Conservation (phyloP, 805 yeast genomes). For the Monosporozyma siamensis region DNA sequence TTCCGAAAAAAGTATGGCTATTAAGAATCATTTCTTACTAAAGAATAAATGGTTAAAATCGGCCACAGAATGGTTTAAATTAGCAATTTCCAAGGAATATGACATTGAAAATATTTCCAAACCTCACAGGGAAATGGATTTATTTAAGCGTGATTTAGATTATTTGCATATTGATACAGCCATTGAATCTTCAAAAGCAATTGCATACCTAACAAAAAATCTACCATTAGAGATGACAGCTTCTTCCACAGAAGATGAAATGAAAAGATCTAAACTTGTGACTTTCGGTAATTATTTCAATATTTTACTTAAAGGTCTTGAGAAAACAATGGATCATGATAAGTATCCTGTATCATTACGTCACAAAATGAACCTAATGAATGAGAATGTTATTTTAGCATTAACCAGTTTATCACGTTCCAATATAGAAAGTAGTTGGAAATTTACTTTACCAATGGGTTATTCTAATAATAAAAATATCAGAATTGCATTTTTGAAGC, state of each 20-base stretch:
- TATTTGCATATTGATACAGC: slow-evolving; percentile 51
- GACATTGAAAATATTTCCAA: slow-evolving; percentile 25
- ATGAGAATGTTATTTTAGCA: slow-evolving; percentile 55
- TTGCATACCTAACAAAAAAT: slow-evolving; percentile 46
- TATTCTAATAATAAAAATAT: slow-evolving; percentile 59
- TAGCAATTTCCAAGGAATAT: slow-evolving; percentile 37
- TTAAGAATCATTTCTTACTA: slow-evolving; percentile 37
- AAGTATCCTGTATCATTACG: slow-evolving; percentile 32
- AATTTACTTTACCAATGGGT: slow-evolving; percentile 68
- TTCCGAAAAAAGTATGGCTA: slow-evolving; percentile 22
- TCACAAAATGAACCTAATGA: slow-evolving; percentile 48
- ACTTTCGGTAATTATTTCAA: slow-evolving; percentile 64
- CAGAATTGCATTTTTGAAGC: slow-evolving; percentile 64
- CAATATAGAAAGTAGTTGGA: slow-evolving; percentile 69
- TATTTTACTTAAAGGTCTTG: slow-evolving; percentile 40
- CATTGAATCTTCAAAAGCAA: slow-evolving; percentile 50
- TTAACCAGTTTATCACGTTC: slow-evolving; percentile 61
- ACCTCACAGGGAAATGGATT: slow-evolving; percentile 31
- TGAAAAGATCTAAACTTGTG: slow-evolving; percentile 46
- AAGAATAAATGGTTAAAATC: slow-evolving; percentile 41
- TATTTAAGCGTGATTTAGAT: slow-evolving; percentile 35
- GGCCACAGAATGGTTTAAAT: slow-evolving; percentile 46
- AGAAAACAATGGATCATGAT: slow-evolving; percentile 30
- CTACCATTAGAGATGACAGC: slow-evolving; percentile 52
- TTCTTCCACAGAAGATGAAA: slow-evolving; percentile 44